Base-by-base conservation (phyloP, 2,329 filamentous ascomycete species). In the Botryosphaeria dothidea region DNA sequence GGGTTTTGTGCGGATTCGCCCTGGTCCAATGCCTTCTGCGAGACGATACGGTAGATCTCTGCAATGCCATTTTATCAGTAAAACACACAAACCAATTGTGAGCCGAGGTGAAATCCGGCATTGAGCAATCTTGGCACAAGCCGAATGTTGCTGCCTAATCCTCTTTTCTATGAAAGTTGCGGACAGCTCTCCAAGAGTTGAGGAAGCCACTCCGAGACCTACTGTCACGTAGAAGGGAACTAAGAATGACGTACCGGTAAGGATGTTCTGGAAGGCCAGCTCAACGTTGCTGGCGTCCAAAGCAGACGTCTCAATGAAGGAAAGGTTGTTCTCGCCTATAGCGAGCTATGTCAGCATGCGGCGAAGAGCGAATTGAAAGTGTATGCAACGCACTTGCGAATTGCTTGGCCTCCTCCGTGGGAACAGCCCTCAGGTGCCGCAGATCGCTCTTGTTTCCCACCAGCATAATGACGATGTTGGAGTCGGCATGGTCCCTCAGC, bases 381-480 rank as follows among this genome's bases (percentile, higher is more conserved):
- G 1, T n/a, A 13, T 13, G 43, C 17, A 66, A 82, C 86, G 72
- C 78, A 96, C 94, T 97, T 65, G 95, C 95, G 88, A 99, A 99
- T 69, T 92, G 86, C 83, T 98, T 99, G 73, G 94, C 95, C 81
- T 98, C 94, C 78, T 99, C 95, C 67, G 95, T 99, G 60, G 95
- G 93, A 71, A 99, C 95, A 70, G 95, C 95, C 79, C 95, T 88
- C 76, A 99, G 86, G 83, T 99, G 95, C 81, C 93, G 92, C 90
- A 98, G 91, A 96, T 99, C 95, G 81, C 93, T 98, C 91, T 99
- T 99, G 89, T 99, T 99, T 80, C 95, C 95, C 65, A 98, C 95
- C 75, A 99, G 85, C 95, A 99, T 99, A 79, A 99, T 99, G 74
- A 99, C 93, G 75, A 98, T 97, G 84, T 98, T 98, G 74, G 93